These are phyloP conservation scores for Meyerozyma smithsonii DNA, from an alignment of 1,139 yeast genomes.

Conservation along the genomic window DNA sequence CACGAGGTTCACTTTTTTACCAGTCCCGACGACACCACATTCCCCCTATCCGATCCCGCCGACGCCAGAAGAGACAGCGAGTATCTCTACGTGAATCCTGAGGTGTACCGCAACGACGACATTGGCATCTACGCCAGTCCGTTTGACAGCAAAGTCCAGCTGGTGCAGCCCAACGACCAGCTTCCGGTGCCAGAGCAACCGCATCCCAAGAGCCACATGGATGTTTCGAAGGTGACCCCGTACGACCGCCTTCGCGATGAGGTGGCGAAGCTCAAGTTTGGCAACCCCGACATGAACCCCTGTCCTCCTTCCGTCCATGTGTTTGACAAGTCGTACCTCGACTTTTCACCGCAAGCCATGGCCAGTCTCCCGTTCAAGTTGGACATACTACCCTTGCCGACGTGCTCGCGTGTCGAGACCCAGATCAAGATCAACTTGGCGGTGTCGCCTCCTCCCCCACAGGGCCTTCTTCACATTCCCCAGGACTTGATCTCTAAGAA, in stretches of 20 bases:
- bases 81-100: constrained; percentile 1
- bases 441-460: constrained; percentile 69
- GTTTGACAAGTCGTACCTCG: constrained; percentile 32
- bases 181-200: constrained; percentile 8
- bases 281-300: constrained; percentile 39
- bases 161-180: neutral
- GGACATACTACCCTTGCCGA: constrained; percentile 60
- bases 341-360: constrained; percentile 34
- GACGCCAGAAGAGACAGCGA: neutral
- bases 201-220: neutral
- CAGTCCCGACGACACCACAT: constrained; percentile 1
- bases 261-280: constrained; percentile 54
- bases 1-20: constrained; percentile 1
- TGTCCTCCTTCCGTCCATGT: constrained; percentile 30
- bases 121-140: constrained; percentile 16
- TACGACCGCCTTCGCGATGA: constrained; percentile 50
- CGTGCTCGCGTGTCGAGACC: constrained; percentile 87
- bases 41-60: neutral
- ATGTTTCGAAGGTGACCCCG: constrained; percentile 17
- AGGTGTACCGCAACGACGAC: constrained; percentile 5
- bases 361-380: constrained; percentile 54
- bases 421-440: constrained; percentile 75
- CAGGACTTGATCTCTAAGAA: constrained; percentile 84
- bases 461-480: constrained; percentile 71
- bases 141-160: constrained; percentile 6